phyloP scores from a whole-genome alignment of 192 early-diverging fungal genomes.

The Gonapodya prolifera region DNA sequence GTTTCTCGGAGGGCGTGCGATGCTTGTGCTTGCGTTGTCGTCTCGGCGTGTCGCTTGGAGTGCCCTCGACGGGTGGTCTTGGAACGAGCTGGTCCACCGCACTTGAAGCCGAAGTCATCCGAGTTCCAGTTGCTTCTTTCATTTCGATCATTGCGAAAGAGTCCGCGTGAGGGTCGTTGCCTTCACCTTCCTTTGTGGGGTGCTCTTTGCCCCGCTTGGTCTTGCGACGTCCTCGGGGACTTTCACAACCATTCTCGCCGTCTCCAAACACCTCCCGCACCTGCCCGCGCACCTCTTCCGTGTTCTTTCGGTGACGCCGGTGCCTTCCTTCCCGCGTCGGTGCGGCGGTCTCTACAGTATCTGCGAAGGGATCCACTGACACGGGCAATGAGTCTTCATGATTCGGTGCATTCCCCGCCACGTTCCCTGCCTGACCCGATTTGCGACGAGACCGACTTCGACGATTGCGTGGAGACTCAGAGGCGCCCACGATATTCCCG shows the following conservation, averaged over 20 bases:
- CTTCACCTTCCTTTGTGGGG: not conserved
- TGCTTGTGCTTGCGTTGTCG: too few species aligned
- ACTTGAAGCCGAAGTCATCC: too few species aligned
- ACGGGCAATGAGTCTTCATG: not conserved
- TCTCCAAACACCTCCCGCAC: not conserved
- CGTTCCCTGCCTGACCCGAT: not conserved
- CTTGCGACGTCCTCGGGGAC: not conserved
- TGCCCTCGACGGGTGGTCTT: too few species aligned
- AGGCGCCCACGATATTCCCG: not conserved
- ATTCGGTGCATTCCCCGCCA: not conserved
- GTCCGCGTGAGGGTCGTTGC: too few species aligned
- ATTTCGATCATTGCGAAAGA: too few species aligned
- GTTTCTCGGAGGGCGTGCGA: too few species aligned
- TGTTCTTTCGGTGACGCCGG: not conserved
- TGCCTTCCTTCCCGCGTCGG: not conserved
- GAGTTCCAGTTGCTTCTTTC: not conserved
- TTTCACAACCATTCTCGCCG: not conserved
- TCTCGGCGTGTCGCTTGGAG: too few species aligned
- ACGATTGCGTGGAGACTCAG: too few species aligned
- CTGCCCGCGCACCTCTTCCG: not conserved
- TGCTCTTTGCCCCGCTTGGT: not conserved
- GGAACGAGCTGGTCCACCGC: too few species aligned
- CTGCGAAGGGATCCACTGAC: not conserved
- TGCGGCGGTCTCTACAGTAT: not conserved
- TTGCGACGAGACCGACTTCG: not conserved